Evolutionary conservation across 2,329 filamentous ascomycete genomes (phyloP), one percentile per base, ranked within the genome.

Genomic region (Beauveria brongniartii): DNA sequence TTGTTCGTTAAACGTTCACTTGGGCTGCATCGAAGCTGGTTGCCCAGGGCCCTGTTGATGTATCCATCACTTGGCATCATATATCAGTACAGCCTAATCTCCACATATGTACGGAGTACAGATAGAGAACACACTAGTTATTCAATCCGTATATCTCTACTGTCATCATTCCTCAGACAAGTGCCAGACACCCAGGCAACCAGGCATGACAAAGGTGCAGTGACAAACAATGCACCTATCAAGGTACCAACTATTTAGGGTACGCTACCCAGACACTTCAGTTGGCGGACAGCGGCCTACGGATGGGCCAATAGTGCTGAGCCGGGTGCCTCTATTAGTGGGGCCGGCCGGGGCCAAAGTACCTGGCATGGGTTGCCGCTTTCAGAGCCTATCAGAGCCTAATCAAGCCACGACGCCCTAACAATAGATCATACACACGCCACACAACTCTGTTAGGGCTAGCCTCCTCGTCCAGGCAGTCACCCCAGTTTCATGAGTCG

Each of bases 401-500:
- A 6, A 12, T 34, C 30, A 50, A 26, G 30, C 28, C 46, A 20
- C 24, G 18, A n/a, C 5, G 40, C 47, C n/a, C 59, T 55, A 55
- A 51, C 52, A 41, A 9, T 14, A 14, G 8, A 22, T 10, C 59
- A 41, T 14, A 8, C 10, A 12, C 6, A 3, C 3, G 14, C 41
- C 24, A 26, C 41, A 18, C 28, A 60, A 28, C 7, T 22, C 28
- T 60, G 58, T 61, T 61, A 55, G 59, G 18, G 43, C 28, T 5
- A 20, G 22, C 44, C 46, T 41, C 34, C 22, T 30, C 37, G 28
- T 24, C 28, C 44, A 61, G 59, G 59, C 52, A 55, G 37, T 58
- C 47, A 52, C 47, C 10, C 24, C 18, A 37, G 56, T 53, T 51
- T 52, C 56, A 53, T 53, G 56, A 59, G 56, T 53, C 56, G 56